Conservation (phyloP, 495 filamentous ascomycete genomes). For the Penicillium samsonianum region DNA sequence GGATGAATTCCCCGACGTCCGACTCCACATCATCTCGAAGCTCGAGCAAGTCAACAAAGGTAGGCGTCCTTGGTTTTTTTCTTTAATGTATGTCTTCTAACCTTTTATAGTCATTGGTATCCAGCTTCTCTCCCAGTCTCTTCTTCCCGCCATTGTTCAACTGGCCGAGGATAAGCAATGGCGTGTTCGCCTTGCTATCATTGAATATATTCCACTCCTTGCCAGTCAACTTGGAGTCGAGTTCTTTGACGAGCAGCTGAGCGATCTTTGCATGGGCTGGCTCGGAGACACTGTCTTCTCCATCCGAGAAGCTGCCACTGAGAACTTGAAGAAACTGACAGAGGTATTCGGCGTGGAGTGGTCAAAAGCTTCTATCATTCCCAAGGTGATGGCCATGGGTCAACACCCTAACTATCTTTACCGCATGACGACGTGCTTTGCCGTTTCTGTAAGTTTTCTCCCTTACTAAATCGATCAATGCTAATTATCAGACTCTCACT, state of each 20-base stretch:
- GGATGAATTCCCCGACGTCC: constrained; percentile 97
- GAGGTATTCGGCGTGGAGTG: constrained; percentile 98
- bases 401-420: constrained; percentile 98
- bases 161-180: constrained; percentile 99
- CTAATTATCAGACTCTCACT: constrained; percentile 74
- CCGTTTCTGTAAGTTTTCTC: constrained; percentile 78
- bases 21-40: constrained; percentile 98
- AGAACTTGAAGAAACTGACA: constrained; percentile 95
- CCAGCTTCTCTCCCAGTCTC: constrained; percentile 91
- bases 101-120: constrained; percentile 81
- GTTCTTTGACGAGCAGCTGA: constrained; percentile 98
- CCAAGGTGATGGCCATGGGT: constrained; percentile 98
- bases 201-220: constrained; percentile 97
- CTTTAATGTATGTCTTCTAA: constrained; percentile 12
- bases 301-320: constrained; percentile 93
- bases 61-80: constrained; percentile 35
- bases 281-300: constrained; percentile 99
- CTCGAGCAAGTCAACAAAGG: constrained; percentile 96
- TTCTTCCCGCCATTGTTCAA: constrained; percentile 97
- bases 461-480: constrained; percentile 21
- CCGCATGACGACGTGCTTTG: constrained; percentile 98
- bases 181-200: constrained; percentile 96
- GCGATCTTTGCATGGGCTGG: constrained; percentile 96
- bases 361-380: constrained; percentile 96
- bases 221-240: constrained; percentile 94